Evolutionary conservation across 1,284 basidiomycete species (phyloP).

Genomic region (Ganoderma sinense): DNA sequence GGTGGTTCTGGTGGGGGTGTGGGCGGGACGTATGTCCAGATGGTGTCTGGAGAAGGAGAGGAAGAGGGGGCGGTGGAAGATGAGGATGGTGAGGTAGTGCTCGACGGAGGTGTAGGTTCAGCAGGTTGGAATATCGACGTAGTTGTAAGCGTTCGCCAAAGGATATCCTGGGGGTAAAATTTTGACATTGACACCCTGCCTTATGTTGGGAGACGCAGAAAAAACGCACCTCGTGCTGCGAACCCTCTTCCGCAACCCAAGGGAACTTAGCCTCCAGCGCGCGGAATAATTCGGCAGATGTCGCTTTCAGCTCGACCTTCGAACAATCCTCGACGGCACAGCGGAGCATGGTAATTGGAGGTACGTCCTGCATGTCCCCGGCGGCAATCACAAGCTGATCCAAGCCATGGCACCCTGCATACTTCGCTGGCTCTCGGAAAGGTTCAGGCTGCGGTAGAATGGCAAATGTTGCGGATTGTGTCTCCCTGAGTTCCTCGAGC

Average conservation of each 20-base stretch:
- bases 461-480: constrained; percentile 59
- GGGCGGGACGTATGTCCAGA: constrained; percentile 63
- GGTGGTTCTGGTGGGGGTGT: constrained; percentile 49
- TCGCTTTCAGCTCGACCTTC: constrained; percentile 51
- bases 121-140: constrained; percentile 54
- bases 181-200: constrained; percentile 9
- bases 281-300: constrained; percentile 65
- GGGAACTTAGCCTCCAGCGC: constrained; percentile 61
- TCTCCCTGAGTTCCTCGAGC: constrained; percentile 56
- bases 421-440: constrained; percentile 56
- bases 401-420: constrained; percentile 53
- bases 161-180: constrained; percentile 48
- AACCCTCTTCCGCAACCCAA: constrained; percentile 63
- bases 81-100: background rate
- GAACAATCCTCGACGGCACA: constrained; percentile 63
- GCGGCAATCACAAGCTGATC: constrained; percentile 50
- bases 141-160: constrained; percentile 68
- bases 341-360: constrained; percentile 63
- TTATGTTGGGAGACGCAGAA: background rate
- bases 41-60: constrained; percentile 33
- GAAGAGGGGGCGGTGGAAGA: constrained; percentile 16
- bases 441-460: constrained; percentile 60
- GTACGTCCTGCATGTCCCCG: constrained; percentile 48
- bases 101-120: constrained; percentile 14
- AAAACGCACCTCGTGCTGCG: constrained; percentile 56